These are phyloP conservation scores for Thinopyrum elongatum DNA, from an alignment of 176 grass and related monocot species.

Conservation along the genomic window DNA sequence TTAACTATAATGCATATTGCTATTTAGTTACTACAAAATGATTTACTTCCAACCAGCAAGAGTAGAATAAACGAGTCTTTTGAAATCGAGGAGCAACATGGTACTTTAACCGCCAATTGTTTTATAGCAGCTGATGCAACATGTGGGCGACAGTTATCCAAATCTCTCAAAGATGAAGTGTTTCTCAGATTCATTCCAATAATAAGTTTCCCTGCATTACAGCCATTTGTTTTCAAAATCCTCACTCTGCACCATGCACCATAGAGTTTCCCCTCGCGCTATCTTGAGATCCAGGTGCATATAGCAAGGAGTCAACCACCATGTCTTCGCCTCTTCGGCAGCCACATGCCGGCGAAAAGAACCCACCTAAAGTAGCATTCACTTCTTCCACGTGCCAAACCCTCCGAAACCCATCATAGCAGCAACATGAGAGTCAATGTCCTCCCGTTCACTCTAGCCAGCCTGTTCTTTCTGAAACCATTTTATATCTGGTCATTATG, in stretches of 20 bases:
- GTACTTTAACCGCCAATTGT: neutral
- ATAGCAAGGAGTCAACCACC: too few relatives aligned
- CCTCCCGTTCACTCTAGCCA: neutral
- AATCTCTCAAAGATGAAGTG: too few relatives aligned
- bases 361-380: neutral
- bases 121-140: too few relatives aligned
- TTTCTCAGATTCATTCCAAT: neutral
- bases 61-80: neutral
- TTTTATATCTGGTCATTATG: too few relatives aligned
- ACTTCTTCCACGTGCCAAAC: constrained; percentile 67
- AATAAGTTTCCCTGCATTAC: neutral
- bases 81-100: neutral
- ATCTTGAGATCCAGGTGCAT: too few relatives aligned
- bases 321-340: neutral
- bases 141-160: too few relatives aligned
- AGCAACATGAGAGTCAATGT: neutral
- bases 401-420: constrained; percentile 49
- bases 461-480: too few relatives aligned
- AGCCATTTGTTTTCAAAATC: neutral
- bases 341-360: neutral
- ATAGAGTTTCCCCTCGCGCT: too few relatives aligned
- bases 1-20: neutral
- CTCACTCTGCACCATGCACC: neutral
- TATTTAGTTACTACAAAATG: too few relatives aligned
- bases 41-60: too few relatives aligned